These are phyloP conservation scores for Pseudonectria buxi DNA, from an alignment of 2,329 filamentous ascomycete species.

Conservation along the genomic window DNA sequence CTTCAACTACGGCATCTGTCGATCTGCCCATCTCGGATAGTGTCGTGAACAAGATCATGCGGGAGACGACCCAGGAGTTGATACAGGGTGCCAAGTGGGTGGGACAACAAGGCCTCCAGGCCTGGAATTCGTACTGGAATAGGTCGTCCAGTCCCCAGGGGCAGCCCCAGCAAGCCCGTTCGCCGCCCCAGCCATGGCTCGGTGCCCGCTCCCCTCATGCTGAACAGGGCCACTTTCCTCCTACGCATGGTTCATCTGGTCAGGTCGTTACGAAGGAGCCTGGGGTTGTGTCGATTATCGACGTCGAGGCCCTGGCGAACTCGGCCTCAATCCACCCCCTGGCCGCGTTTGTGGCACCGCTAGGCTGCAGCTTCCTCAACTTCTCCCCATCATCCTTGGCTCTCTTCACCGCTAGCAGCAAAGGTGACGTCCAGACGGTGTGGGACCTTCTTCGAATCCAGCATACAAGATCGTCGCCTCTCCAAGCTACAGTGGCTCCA, in stretches of 20 bases:
- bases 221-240: conserved; percentile 57
- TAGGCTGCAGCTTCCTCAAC: conserved; percentile 75
- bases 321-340: conserved; percentile 53
- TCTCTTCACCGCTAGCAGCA: conserved; percentile 72
- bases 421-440: conserved; percentile 75
- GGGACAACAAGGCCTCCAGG: conserved; percentile 68
- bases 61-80: conserved; percentile 71
- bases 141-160: conserved; percentile 37
- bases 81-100: conserved; percentile 71
- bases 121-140: conserved; percentile 78
- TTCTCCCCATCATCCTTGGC: conserved; percentile 68
- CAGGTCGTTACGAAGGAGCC: conserved; percentile 58
- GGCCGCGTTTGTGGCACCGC: conserved; percentile 62
- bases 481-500: conserved; percentile 43
- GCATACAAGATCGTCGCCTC: conserved; percentile 53
- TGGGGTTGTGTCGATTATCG: conserved; percentile 67
- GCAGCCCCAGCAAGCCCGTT: conserved; percentile 39
- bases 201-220: conserved; percentile 37
- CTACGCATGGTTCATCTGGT: conserved; percentile 61
- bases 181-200: conserved; percentile 44
- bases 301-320: conserved; percentile 54
- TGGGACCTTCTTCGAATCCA: conserved; percentile 71
- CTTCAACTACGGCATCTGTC: conserved; percentile 58
- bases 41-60: conserved; percentile 68
- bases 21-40: conserved; percentile 68